phyloP scores from a whole-genome alignment of 164 flowering plant genomes.

The Chimonanthus salicifolius region DNA sequence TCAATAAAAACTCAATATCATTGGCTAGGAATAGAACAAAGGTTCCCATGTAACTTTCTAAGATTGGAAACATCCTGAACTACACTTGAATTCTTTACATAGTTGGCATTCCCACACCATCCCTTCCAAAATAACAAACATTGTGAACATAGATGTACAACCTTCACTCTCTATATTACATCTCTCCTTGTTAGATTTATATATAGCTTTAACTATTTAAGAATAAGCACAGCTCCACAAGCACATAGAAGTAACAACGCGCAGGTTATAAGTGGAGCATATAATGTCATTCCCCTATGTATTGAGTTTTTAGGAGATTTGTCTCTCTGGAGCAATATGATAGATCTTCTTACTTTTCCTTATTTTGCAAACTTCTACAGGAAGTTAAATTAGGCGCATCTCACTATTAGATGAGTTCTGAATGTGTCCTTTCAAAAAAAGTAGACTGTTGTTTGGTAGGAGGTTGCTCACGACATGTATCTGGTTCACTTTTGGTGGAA shows the following conservation, averaged over 20 bases:
- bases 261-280: not conserved
- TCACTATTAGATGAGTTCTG: not conserved
- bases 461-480: not conserved
- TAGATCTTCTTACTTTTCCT: not conserved
- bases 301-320: not conserved
- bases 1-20: no score
- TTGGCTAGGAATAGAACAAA: no score
- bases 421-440: not conserved
- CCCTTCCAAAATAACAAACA: no score
- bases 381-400: not conserved
- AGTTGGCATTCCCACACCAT: not conserved
- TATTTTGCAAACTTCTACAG: not conserved
- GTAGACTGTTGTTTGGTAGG: not conserved
- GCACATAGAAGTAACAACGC: not conserved
- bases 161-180: no score
- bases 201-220: no score
- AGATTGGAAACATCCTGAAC: not conserved
- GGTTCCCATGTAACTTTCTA: no score
- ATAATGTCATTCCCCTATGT: not conserved
- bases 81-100: not conserved
- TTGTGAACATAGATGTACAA: no score
- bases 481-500: not conserved
- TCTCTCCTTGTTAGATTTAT: no score
- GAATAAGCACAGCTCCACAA: not conserved
- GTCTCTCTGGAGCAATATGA: not conserved